Evolutionary conservation across 306 rosid species (phyloP).

Genomic region (Malus fusca): DNA sequence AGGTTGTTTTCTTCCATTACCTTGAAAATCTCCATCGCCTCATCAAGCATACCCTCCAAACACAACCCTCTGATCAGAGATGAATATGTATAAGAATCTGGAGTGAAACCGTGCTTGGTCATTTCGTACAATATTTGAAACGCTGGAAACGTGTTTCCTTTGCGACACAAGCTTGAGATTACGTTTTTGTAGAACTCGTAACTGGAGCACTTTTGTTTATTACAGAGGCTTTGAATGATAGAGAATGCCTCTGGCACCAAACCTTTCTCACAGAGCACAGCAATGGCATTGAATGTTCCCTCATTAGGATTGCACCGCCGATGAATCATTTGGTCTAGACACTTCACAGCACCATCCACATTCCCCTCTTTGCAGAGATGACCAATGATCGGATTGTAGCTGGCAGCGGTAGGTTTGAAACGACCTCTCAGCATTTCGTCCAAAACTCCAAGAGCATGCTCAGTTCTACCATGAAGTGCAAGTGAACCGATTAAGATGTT

Average conservation of each 20-base stretch:
- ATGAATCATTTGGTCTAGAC: conserved; percentile 61
- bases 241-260: conserved; percentile 65
- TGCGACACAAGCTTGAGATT: conserved; percentile 65
- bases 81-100: conserved; percentile 74
- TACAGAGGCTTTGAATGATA: conserved; percentile 58
- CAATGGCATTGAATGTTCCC: conserved; percentile 76
- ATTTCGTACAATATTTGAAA: conserved; percentile 80
- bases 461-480: conserved; percentile 57
- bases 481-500: conserved; percentile 76
- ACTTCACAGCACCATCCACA: conserved; percentile 55
- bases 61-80: conserved; percentile 87
- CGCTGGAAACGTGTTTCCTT: conserved; percentile 82
- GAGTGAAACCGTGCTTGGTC: conserved; percentile 64
- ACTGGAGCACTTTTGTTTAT: conserved; percentile 40
- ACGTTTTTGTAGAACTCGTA: conserved; percentile 53
- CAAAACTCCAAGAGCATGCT: conserved; percentile 69
- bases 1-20: conserved; percentile 63
- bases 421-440: conserved; percentile 63
- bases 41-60: conserved; percentile 78
- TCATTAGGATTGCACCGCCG: conserved; percentile 55
- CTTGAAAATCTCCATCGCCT: conserved; percentile 63
- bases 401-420: conserved; percentile 61
- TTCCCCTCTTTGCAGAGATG: conserved; percentile 67
- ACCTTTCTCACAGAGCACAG: conserved; percentile 64
- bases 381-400: conserved; percentile 74